Conservation (phyloP, 768 basidiomycete species). For the Pleurotus eryngii region DNA sequence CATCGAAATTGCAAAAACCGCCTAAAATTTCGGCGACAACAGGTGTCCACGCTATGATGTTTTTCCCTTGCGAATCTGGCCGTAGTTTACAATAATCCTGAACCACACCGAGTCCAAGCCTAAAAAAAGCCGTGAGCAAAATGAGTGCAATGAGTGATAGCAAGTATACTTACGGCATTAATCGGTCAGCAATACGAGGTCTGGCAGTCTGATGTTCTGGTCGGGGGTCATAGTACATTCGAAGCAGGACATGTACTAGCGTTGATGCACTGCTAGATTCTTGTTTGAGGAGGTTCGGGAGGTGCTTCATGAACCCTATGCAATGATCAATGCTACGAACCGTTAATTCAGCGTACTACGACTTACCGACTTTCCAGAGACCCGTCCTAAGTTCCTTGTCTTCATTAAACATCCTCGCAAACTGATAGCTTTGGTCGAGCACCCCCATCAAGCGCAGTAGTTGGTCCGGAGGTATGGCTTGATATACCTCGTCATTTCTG, state of each 20-base stretch:
- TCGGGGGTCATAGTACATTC: slow-evolving; percentile 94
- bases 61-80: slow-evolving; percentile 88
- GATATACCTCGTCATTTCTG: slow-evolving; percentile 88
- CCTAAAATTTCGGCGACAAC: slow-evolving; percentile 93
- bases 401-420: slow-evolving; percentile 96
- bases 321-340: not conserved
- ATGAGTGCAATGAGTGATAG: not conserved
- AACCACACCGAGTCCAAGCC: slow-evolving; percentile 83
- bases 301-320: slow-evolving; percentile 97
- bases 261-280: slow-evolving; percentile 97
- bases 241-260: slow-evolving; percentile 83
- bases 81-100: slow-evolving; percentile 90
- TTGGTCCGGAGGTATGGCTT: slow-evolving; percentile 91
- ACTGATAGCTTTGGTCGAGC: slow-evolving; percentile 95
- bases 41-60: slow-evolving; percentile 97
- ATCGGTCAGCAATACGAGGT: slow-evolving; percentile 71
- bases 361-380: slow-evolving; percentile 98
- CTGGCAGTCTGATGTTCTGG: slow-evolving; percentile 82
- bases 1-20: slow-evolving; percentile 87
- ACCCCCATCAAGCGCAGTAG: slow-evolving; percentile 92
- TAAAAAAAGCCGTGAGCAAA: slow-evolving; percentile 27
- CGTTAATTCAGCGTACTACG: not conserved
- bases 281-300: slow-evolving; percentile 96
- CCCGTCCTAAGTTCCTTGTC: slow-evolving; percentile 96
- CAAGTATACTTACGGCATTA: slow-evolving; percentile 59